Percentiles rank a stretch among this genome's conserved stretches.
These are phyloP conservation scores for Prosopis cineraria DNA, from an alignment of 306 rosid genomes.

Conservation along the genomic window DNA sequence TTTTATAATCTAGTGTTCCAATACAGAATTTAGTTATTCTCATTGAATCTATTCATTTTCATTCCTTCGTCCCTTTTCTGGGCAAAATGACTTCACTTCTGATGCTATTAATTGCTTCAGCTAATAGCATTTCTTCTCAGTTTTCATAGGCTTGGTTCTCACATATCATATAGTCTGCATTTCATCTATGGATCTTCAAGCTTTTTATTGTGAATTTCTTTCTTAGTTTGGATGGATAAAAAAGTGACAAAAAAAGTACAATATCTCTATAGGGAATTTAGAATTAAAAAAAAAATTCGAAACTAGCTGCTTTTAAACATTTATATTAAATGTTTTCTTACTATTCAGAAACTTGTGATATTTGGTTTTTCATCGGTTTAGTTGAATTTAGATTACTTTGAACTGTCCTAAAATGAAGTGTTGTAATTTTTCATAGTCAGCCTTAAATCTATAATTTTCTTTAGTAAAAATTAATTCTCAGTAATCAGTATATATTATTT, in stretches of 20 bases:
- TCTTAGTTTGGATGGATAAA: neutral
- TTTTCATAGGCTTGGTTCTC: neutral
- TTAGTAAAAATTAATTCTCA: no score
- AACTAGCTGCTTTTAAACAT: no score
- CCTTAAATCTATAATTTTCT: no score
- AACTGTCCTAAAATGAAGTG: no score
- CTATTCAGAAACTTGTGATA: no score
- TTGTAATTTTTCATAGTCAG: no score
- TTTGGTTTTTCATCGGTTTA: no score
- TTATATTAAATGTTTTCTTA: no score
- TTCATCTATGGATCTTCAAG: neutral
- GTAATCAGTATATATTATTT: no score
- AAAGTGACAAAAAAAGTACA: neutral
- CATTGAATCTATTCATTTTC: neutral
- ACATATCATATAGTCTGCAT: neutral
- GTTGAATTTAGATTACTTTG: no score
- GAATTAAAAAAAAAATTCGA: no score
- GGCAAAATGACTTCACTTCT: neutral
- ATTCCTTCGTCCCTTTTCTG: neutral
- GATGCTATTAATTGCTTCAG: neutral
- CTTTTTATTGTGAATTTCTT: neutral
- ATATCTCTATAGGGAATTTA: neutral
- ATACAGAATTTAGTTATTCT: conserved; percentile 18
- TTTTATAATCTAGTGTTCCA: neutral
- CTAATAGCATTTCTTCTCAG: neutral